Evolutionary conservation across 78 protist genomes (phyloP).

Genomic region (Mantamonas sphyraenae): DNA sequence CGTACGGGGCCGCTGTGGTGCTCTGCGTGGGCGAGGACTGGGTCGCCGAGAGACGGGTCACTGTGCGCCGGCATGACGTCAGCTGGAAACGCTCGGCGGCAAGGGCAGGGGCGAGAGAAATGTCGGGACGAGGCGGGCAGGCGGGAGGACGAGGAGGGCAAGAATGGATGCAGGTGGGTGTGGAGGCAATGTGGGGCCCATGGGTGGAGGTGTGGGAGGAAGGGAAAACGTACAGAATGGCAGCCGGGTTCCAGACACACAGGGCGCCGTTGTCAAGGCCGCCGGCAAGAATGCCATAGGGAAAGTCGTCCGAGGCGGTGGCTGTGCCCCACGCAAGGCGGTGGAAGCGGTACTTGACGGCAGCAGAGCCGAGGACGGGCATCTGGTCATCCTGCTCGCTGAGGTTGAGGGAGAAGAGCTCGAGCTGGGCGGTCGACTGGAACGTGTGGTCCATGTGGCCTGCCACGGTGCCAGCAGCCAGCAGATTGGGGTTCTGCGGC

Average conservation of each 20-base stretch:
- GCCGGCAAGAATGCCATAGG: conserved; percentile 23
- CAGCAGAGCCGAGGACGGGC: conserved; percentile 2
- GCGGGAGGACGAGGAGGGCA: too few species aligned
- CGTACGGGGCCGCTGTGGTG: conserved; percentile 33
- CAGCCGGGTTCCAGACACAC: conserved; percentile 8
- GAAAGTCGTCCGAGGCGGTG: background rate
- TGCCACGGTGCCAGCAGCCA: conserved; percentile 29
- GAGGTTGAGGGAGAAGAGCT: conserved; percentile 12
- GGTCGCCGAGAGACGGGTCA: too few species aligned
- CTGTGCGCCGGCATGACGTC: too few species aligned
- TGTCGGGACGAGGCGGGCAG: too few species aligned
- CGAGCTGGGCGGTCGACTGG: conserved; percentile 12
- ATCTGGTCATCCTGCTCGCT: background rate
- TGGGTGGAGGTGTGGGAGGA: too few species aligned
- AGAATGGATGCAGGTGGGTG: too few species aligned
- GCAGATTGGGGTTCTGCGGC: background rate
- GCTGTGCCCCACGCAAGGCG: conserved; percentile 16
- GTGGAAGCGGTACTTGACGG: background rate
- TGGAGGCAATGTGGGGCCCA: too few species aligned
- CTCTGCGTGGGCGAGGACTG: too few species aligned
- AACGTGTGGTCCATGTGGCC: conserved; percentile 14
- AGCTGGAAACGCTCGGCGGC: too few species aligned
- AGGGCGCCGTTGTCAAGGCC: conserved; percentile 28
- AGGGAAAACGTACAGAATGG: too few species aligned
- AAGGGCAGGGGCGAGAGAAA: too few species aligned